These are phyloP conservation scores for Oryza rufipogon DNA, from an alignment of 176 grass and related monocot species.

Conservation along the genomic window DNA sequence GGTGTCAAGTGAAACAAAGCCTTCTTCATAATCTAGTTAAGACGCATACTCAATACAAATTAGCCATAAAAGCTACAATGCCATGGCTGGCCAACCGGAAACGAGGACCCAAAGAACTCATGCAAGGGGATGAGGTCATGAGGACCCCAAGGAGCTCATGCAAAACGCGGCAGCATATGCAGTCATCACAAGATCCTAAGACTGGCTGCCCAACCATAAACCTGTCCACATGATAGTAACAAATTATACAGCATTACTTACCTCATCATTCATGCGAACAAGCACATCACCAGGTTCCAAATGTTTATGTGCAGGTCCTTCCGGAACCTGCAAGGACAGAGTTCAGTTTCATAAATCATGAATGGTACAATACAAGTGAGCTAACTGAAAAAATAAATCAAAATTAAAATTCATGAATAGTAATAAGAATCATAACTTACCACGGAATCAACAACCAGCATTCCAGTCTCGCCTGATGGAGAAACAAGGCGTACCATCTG, in stretches of 20 bases:
- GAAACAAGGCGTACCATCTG: constrained; percentile 86
- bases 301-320: constrained; percentile 87
- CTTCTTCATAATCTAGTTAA: constrained; percentile 19
- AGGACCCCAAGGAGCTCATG: background rate
- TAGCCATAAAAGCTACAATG: background rate
- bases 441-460: constrained; percentile 97
- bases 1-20: background rate
- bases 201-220: background rate
- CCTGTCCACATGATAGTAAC: constrained; percentile 1
- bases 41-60: background rate
- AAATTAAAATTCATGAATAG: constrained; percentile 31
- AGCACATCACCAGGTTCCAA: constrained; percentile 97
- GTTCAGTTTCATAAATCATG: constrained; percentile 14
- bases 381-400: constrained; percentile 9
- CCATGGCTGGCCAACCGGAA: background rate
- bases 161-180: background rate
- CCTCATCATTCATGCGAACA: constrained; percentile 85
- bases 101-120: background rate
- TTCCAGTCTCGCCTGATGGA: constrained; percentile 85
- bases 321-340: constrained; percentile 75
- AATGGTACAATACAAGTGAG: constrained; percentile 25
- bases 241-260: constrained; percentile 37
- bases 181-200: background rate
- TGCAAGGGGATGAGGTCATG: background rate
- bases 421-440: constrained; percentile 60